Conservation (phyloP, 257 asterid genomes). For the Thymus quinquecostatus region DNA sequence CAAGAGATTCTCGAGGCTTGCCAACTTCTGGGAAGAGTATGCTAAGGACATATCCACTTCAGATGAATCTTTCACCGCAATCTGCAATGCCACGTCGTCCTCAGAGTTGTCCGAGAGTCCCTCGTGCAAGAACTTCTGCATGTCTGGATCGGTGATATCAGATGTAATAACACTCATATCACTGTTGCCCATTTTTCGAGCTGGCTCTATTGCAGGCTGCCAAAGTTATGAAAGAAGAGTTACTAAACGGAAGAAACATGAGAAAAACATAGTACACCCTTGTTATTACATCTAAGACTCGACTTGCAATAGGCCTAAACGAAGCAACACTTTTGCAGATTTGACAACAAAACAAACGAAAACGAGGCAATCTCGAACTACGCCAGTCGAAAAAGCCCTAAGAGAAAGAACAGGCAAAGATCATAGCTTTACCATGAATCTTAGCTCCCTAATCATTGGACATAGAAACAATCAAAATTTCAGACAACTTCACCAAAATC, state of each 20-base stretch:
- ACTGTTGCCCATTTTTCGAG: slow-evolving; percentile 30
- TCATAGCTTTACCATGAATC: neutral
- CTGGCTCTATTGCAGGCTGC: slow-evolving; percentile 19
- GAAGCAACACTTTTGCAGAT: too few species aligned
- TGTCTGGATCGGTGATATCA: too few species aligned
- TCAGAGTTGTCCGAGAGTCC: slow-evolving; percentile 6
- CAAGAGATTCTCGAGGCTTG: slow-evolving; percentile 65
- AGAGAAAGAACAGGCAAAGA: neutral
- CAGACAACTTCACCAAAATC: slow-evolving; percentile 10
- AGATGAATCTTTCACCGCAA: slow-evolving; percentile 43
- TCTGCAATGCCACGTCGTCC: slow-evolving; percentile 34
- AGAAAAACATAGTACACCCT: neutral
- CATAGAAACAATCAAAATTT: too few species aligned
- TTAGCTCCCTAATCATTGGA: slow-evolving; percentile 1
- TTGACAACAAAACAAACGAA: too few species aligned
- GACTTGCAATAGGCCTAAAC: too few species aligned
- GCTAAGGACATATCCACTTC: slow-evolving; percentile 50
- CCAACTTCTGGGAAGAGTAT: slow-evolving; percentile 63
- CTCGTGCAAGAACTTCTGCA: too few species aligned
- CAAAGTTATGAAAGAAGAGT: neutral
- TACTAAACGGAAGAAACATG: neutral
- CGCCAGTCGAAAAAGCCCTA: neutral
- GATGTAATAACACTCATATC: slow-evolving; percentile 28
- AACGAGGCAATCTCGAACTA: slow-evolving; percentile 5
- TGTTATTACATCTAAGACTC: too few species aligned